Evolutionary conservation across 305 asterid species (phyloP), one percentile per base, ranked within the genome.

Genomic region (Lippia alba): DNA sequence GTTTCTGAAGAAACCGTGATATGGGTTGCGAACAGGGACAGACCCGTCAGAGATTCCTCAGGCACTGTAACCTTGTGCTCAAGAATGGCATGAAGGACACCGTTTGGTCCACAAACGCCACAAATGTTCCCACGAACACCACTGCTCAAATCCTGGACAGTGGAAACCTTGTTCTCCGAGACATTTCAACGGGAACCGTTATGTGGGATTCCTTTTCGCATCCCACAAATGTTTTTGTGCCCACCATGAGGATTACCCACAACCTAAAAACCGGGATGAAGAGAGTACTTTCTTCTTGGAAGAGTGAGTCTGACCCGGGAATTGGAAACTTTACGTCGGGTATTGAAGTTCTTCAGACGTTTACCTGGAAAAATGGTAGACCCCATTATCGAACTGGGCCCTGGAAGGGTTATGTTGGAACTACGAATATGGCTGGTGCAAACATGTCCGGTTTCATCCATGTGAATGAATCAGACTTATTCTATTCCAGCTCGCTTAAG

Each of bases 311-410:
- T 11, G 56, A 50, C 56, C 56, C 56, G 5, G 56, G 17, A 50
- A 8, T 15, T 1, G 56, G 56, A 16, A 50, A 9, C 56, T 50
- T 15, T 9, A 50, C 24, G 24, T 7, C 19, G 9, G 24, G 56
- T 7, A 10, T 50, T 16, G 17, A 50, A n/a, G 56, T 20, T 50
- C 56, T 16, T 1, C 56, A 50, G 5, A 4, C 1, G 4, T 50
- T 50, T 24, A 16, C 2, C 20, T 50, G 56, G 24, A 50, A 6
- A 14, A 50, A 50, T 5, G 56, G 56, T 12, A 55, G 67, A 0
- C 82, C 78, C 3, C 57, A 74, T 79, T 77, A 79, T 84, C 20
- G 84, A 65, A 74, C 79, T 70, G 87, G 87, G 17, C 84, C 81
- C 0, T 79, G 87, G 87, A 71, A 80, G 65, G 81, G 87, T 24